Evolutionary conservation across 139 green algal species (phyloP).

Genomic region (Chlamydomonas eustigma): DNA sequence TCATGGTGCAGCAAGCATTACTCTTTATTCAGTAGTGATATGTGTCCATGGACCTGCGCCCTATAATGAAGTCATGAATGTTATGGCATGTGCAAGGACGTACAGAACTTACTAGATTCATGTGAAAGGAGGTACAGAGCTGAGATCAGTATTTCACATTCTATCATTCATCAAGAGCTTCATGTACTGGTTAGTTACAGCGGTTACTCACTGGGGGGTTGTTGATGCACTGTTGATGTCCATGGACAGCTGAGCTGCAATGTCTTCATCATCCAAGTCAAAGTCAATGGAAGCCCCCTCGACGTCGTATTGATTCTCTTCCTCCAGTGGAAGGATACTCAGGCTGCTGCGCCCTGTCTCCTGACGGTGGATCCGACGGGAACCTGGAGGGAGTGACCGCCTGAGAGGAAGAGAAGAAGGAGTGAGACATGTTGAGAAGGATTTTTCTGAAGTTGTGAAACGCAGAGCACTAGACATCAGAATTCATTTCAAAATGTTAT

Average conservation of each 20-base stretch:
- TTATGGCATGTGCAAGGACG: too few relatives aligned
- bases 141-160: neutral
- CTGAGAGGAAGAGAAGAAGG: neutral
- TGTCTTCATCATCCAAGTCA: conserved; percentile 7
- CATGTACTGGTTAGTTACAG: neutral
- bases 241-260: neutral
- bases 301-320: neutral
- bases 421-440: neutral
- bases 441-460: too few relatives aligned
- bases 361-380: neutral
- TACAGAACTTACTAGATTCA: too few relatives aligned
- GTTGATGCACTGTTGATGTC: neutral
- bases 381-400: neutral
- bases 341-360: neutral
- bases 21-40: too few relatives aligned
- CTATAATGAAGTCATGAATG: too few relatives aligned
- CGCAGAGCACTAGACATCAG: too few relatives aligned
- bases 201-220: neutral
- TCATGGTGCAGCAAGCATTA: too few relatives aligned
- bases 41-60: too few relatives aligned
- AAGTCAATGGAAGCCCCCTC: neutral
- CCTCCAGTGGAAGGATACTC: neutral
- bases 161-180: neutral
- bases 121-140: neutral
- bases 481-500: too few relatives aligned